Conservation (phyloP, 306 rosid species). For the Lathyrus sativus region DNA sequence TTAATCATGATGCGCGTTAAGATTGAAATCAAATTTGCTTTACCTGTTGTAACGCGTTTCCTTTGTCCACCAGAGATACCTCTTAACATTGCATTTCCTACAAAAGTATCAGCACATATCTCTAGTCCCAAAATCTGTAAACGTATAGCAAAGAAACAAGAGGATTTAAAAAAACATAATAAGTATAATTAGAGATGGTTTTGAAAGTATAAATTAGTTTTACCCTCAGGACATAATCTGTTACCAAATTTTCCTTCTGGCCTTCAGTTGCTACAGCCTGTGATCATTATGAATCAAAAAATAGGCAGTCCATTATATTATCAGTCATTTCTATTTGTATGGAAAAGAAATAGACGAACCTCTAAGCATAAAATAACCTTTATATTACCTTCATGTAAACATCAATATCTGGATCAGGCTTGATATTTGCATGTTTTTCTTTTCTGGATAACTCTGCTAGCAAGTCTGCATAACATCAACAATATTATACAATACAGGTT, state of each 20-base stretch:
- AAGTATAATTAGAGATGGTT: constrained; percentile 4
- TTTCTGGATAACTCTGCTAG: constrained; percentile 65
- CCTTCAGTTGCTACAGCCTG: constrained; percentile 78
- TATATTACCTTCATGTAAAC: constrained; percentile 65
- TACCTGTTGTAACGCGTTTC: constrained; percentile 71
- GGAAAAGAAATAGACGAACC: constrained; percentile 21
- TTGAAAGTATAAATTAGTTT: not conserved
- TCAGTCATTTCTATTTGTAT: constrained; percentile 15
- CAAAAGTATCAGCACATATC: constrained; percentile 59
- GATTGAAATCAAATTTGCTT: constrained; percentile 13
- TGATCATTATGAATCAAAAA: constrained; percentile 34
- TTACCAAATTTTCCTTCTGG: constrained; percentile 66
- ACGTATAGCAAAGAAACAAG: constrained; percentile 12
- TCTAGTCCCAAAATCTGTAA: constrained; percentile 61
- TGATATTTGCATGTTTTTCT: constrained; percentile 45
- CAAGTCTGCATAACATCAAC: constrained; percentile 48
- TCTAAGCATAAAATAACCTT: not conserved
- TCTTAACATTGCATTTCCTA: constrained; percentile 58
- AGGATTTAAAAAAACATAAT: not conserved
- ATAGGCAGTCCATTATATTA: constrained; percentile 6
- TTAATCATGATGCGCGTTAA: not conserved
- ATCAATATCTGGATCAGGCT: constrained; percentile 69
- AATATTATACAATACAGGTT: not conserved
- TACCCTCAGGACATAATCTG: constrained; percentile 84
- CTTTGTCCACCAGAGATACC: constrained; percentile 76